Percentiles rank a stretch among this genome's conserved stretches.
Conservation (phyloP, 179 eudicot genomes). For the Silene vulgaris region DNA sequence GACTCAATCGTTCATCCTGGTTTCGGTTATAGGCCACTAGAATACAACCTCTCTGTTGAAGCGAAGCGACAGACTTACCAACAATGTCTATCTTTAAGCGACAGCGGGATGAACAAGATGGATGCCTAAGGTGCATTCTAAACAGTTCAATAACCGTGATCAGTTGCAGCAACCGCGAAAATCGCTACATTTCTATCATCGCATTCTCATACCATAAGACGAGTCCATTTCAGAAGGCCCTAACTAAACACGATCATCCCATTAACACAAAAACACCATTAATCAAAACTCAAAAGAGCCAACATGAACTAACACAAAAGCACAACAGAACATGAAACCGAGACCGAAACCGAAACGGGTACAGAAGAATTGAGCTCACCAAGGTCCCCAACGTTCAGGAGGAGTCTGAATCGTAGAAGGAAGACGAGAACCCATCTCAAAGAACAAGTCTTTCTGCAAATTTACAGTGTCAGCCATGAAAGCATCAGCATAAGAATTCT, state of each 20-base stretch:
- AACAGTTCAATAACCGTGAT: background rate
- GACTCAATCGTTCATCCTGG: too few relatives aligned
- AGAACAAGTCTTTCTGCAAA: constrained; percentile 40
- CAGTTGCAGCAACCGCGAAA: background rate
- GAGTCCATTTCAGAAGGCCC: too few relatives aligned
- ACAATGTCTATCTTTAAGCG: background rate
- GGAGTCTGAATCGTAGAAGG: constrained; percentile 57
- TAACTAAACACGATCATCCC: background rate
- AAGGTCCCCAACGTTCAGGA: constrained; percentile 77
- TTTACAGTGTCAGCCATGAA: constrained; percentile 61
- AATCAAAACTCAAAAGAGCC: background rate
- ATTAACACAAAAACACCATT: background rate
- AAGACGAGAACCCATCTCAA: constrained; percentile 59
- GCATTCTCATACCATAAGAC: too few relatives aligned
- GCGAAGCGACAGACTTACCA: too few relatives aligned
- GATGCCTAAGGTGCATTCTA: background rate
- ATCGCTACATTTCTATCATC: background rate
- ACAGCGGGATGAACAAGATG: background rate
- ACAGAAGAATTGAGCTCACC: constrained; percentile 34
- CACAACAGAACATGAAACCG: too few relatives aligned
- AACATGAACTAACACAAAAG: background rate
- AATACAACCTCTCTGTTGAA: too few relatives aligned
- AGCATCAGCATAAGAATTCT: constrained; percentile 58
- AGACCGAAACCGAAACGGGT: too few relatives aligned
- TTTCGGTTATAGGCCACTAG: too few relatives aligned